Evolutionary conservation across 441 rosid species (phyloP).

Genomic region (Gossypium davidsonii): DNA sequence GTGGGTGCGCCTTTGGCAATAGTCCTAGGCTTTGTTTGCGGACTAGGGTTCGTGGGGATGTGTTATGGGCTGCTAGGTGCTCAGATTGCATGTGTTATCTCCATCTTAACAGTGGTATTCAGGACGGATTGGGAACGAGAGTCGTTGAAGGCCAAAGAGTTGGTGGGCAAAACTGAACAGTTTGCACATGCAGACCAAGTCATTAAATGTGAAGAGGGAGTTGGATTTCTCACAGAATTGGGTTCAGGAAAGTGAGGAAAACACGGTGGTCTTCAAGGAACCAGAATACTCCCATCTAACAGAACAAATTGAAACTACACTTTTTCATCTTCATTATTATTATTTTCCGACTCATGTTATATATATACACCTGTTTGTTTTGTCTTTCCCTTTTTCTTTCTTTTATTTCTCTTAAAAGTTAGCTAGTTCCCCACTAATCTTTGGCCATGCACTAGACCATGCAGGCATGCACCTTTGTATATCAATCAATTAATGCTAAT

Average conservation of each 20-base stretch:
- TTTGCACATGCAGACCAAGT: constrained; percentile 22
- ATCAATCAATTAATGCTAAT: not conserved
- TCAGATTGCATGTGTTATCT: constrained; percentile 64
- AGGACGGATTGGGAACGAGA: constrained; percentile 77
- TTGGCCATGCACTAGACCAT: not conserved
- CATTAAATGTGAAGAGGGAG: constrained; percentile 26
- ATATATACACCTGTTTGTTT: constrained; percentile 2
- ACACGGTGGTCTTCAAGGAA: not conserved
- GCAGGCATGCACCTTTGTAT: not conserved
- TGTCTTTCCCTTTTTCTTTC: not conserved
- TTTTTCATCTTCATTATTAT: not conserved
- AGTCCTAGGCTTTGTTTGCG: constrained; percentile 54
- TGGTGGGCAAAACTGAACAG: constrained; percentile 39
- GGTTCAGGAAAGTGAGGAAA: constrained; percentile 14
- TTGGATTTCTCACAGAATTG: constrained; percentile 9
- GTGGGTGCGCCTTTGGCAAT: constrained; percentile 89
- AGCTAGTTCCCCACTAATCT: not conserved
- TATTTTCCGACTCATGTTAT: not conserved
- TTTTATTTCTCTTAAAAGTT: not conserved
- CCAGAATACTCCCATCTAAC: constrained; percentile 10
- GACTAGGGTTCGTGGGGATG: constrained; percentile 70
- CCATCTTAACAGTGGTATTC: constrained; percentile 58
- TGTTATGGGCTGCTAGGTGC: constrained; percentile 84
- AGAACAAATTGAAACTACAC: constrained; percentile 20
- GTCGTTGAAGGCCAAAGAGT: constrained; percentile 52